phyloP scores from a whole-genome alignment of 257 asterid species.

The Scutellaria barbata region DNA sequence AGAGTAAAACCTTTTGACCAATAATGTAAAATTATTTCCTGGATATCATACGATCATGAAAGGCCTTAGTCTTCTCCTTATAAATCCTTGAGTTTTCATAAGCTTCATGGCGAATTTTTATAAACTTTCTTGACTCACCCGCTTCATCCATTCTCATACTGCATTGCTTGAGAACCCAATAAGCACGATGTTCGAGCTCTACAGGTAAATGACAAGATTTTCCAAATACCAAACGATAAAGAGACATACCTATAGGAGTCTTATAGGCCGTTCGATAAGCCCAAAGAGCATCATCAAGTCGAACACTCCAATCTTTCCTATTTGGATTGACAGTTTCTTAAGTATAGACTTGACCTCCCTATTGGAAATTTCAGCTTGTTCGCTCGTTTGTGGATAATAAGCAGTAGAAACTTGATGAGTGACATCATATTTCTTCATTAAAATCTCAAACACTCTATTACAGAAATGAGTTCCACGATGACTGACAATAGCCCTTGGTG shows the following conservation, averaged over 20 bases:
- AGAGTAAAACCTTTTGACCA: too few relatives aligned
- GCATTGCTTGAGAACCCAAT: too few relatives aligned
- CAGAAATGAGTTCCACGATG: not conserved
- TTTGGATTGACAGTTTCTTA: constrained; percentile 7
- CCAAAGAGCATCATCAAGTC: not conserved
- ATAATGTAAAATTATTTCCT: too few relatives aligned
- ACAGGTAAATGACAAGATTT: not conserved
- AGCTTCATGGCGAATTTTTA: too few relatives aligned
- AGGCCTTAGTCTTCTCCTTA: too few relatives aligned
- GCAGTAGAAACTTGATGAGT: not conserved
- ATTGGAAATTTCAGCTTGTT: not conserved
- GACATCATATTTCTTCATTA: not conserved
- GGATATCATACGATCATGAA: too few relatives aligned
- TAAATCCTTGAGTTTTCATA: too few relatives aligned
- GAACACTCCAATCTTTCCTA: constrained; percentile 13
- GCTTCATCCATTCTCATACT: too few relatives aligned
- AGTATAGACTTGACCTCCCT: constrained; percentile 11
- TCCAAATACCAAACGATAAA: not conserved
- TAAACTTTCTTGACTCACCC: too few relatives aligned
- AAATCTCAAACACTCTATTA: not conserved
- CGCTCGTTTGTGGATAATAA: not conserved
- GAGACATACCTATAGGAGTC: not conserved
- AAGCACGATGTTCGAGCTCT: not conserved
- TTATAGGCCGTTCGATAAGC: not conserved
- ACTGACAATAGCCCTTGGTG: not conserved